Evolutionary conservation across 768 basidiomycete genomes (phyloP), one percentile per base, ranked within the genome.

Genomic region (Guyanaporus albipodus): DNA sequence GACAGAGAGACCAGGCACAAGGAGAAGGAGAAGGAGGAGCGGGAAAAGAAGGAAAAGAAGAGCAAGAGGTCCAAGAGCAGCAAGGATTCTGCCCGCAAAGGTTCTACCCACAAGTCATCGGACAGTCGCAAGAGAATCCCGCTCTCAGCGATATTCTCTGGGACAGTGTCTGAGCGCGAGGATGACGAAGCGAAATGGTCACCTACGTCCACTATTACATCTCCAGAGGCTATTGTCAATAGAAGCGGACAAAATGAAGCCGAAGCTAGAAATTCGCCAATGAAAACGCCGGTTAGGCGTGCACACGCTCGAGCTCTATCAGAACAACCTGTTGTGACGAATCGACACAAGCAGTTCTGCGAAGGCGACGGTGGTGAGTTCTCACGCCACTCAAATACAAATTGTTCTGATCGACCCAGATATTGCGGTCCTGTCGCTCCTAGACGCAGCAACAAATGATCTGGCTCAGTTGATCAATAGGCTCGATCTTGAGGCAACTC

Each of bases 401-500:
- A 27, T 10, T 7, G 3, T 36, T 11, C 38, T 58, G 1, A 51
- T 6, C 8, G n/a, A 27, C 15, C 2, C 36, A 67, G 56, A 67
- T 4, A 49, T 52, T 77, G 87, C 76, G 50, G 78, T 79, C 12
- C 58, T 88, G 2, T 85, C 82, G 0, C 75, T 87, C 24, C 68
- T 90, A n/a, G 84, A 84, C 52, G 85, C 86, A 0, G 88, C 85
- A 0, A 91, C 88, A 1, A 80, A 87, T 41, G 88, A 91, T 33
- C 75, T 91, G 4, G 88, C 85, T 0, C 78, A 79, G 45, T 69
- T 91, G 4, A 87, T 91, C 62, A 86, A 83, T 51, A 76, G 77
- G n/a, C 73, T 91, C n/a, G 85, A 90, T 53, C 71, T 91, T 4
- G 80, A 88, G 59, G 85, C 86, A 4, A 91, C 89, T 0, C 88